Evolutionary conservation across 805 yeast genomes (phyloP), one percentile per base, ranked within the genome.

Genomic region (Lipomyces chichibuensis): DNA sequence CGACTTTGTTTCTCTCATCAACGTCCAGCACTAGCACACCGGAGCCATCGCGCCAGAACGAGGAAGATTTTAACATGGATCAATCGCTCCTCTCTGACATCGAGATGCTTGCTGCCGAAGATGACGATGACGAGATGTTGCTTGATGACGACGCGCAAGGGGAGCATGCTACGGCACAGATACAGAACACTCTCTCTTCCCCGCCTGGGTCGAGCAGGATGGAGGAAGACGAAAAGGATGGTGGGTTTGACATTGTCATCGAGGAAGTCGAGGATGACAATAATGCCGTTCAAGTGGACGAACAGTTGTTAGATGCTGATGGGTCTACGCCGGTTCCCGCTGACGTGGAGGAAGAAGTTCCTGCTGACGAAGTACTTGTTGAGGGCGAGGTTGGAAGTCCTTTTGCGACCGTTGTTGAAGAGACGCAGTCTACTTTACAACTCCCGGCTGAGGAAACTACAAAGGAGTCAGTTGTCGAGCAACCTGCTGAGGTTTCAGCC

Each of bases 121-220:
- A 65, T 27, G 70, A 56, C 5, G 67, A 51, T 14, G 65, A 56
- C 14, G 62, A 64, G 46, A 64, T 64, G 67, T 23, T 63, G 5
- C 20, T 62, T 20, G 66, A 64, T 33, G 67, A 63, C 1, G 67
- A 63, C 32, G 33, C 57, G 11, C 27, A 54, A 25, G 29, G 27
- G 27, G 64, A 23, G 57, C 49, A 43, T 43, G 23, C 23, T 7
- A 17, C 25, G n/a, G 9, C 9, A n/a, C 60, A 46, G 23, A 32
- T 27, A 8, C 29, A 32, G 23, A 39, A 57, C 20, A 33, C 29
- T 25, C 20, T 17, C 25, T 33, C 35, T 13, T 35, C 57, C 57
- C 37, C 52, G 23, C 49, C 29, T 14, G 29, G 25, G 53, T 20
- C 51, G 32, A 35, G 53, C 52, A 46, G 46, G 17, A 59, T 59